Percentiles rank a stretch among this genome's conserved stretches.
phyloP scores from a whole-genome alignment of 2,329 filamentous ascomycete genomes.

The Rachicladosporium sp. region DNA sequence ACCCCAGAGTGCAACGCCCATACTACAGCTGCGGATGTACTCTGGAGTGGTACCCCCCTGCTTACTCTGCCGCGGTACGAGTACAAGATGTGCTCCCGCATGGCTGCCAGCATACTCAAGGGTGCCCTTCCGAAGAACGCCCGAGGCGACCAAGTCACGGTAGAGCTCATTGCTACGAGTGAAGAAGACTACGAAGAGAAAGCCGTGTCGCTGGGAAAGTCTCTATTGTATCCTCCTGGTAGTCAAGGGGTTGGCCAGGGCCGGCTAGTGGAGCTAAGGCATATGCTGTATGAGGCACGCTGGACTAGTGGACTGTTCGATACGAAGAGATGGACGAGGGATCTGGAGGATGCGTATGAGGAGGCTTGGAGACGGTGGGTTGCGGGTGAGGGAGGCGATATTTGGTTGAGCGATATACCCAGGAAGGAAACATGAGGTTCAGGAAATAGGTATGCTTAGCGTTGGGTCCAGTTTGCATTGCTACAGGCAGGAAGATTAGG shows the following conservation, averaged over 20 bases:
- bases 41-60: slow-evolving; percentile 92
- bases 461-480: too few relatives aligned
- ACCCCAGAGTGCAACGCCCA: slow-evolving; percentile 97
- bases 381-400: slow-evolving; percentile 75
- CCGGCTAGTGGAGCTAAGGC: slow-evolving; percentile 64
- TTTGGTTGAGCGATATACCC: slow-evolving; percentile 50
- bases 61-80: slow-evolving; percentile 81
- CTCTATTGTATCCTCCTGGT: slow-evolving; percentile 45
- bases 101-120: slow-evolving; percentile 87
- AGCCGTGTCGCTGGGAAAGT: slow-evolving; percentile 55
- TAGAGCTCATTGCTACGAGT: slow-evolving; percentile 62
- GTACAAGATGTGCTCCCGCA: slow-evolving; percentile 98
- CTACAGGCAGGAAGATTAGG: too few relatives aligned
- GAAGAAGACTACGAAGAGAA: slow-evolving; percentile 77
- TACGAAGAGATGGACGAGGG: slow-evolving; percentile 78
- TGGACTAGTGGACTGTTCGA: slow-evolving; percentile 85
- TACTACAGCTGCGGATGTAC: slow-evolving; percentile 87
- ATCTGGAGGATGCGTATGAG: slow-evolving; percentile 79
- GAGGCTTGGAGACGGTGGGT: slow-evolving; percentile 86
- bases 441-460: too few relatives aligned
- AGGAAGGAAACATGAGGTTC: background rate
- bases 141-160: slow-evolving; percentile 54
- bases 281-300: slow-evolving; percentile 68
- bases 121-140: slow-evolving; percentile 66
- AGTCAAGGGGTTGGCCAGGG: slow-evolving; percentile 34